Conservation (phyloP, 441 rosid species). For the Monsonia emarginata region DNA sequence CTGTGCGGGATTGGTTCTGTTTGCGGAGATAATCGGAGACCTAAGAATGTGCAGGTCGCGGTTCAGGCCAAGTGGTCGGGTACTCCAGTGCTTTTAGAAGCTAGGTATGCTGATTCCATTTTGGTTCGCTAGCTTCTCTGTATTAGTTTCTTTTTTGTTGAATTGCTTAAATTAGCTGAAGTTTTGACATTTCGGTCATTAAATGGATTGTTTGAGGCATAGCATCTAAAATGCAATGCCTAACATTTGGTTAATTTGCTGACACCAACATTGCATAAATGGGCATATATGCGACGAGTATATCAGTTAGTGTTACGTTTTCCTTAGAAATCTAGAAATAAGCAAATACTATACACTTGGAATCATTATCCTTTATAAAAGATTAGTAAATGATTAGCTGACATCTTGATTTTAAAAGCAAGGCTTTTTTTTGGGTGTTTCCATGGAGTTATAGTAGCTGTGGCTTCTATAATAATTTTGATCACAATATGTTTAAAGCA, state of each 20-base stretch:
- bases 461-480: neutral
- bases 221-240: neutral
- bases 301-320: neutral
- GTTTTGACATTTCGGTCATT: neutral
- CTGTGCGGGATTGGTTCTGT: slow-evolving; percentile 30
- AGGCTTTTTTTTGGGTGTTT: neutral
- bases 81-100: slow-evolving; percentile 90
- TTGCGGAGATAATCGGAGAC: slow-evolving; percentile 54
- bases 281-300: too few species aligned
- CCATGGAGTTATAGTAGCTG: neutral
- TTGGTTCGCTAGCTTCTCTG: neutral
- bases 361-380: neutral
- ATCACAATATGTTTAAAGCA: neutral
- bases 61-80: slow-evolving; percentile 92
- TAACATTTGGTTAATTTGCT: neutral
- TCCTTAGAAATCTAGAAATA: neutral
- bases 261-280: neutral
- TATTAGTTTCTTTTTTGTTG: neutral
- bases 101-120: slow-evolving; percentile 42
- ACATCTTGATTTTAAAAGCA: neutral
- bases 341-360: neutral
- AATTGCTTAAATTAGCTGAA: neutral
- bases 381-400: neutral
- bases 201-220: neutral
- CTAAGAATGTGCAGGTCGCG: slow-evolving; percentile 87